Base-by-base conservation (phyloP, 495 filamentous ascomycete species). In the Trichoderma orchidacearum region DNA sequence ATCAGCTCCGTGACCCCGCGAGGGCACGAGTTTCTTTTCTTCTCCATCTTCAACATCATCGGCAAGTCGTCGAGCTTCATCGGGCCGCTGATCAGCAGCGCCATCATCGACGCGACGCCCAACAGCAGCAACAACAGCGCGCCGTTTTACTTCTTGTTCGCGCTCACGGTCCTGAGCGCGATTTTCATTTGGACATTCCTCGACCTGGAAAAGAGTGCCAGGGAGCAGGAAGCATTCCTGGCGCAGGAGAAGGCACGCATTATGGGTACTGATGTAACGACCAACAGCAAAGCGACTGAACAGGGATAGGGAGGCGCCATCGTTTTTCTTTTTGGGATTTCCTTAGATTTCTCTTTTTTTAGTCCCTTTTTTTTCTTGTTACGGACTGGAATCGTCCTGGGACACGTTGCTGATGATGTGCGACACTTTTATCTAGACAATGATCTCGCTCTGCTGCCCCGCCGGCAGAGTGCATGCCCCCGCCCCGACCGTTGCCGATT, bases 21-120 rank as follows among this genome's bases (percentile, higher is more conserved):
- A 8, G 82, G 82, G 36, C 77, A 82, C 56, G 82, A 85, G 56
- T 84, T 84, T 62, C 65, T 85, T 0, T 85, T 85, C 70, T 85
- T 85, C 73, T 78, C 74, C 50, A 70, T 85, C 2, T 85, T 85
- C 66, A 79, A 73, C 35, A 56, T 45, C 54, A 45, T 56, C 3
- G 35, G 54, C 35, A 56, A 56, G 35, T 45, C 54, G 1, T 56
- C 54, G 4, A 45, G 54, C 54, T 56, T 56, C 54, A 56, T 56
- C 54, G 54, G 54, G 6, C 54, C 54, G 5, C 45, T 56, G 21
- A 56, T 56, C 54, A 45, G 35, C 35, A 45, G 35, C 34, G 82
- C 82, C 5, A 86, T 86, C 58, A 85, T 86, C 56, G 82, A 86
- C 62, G 80, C 78, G 1, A 75, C 69, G 5, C 73, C 75, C 3